These are phyloP conservation scores for Phytophthora cryptogea DNA, from an alignment of 352 stramenopile genomes.

Conservation along the genomic window DNA sequence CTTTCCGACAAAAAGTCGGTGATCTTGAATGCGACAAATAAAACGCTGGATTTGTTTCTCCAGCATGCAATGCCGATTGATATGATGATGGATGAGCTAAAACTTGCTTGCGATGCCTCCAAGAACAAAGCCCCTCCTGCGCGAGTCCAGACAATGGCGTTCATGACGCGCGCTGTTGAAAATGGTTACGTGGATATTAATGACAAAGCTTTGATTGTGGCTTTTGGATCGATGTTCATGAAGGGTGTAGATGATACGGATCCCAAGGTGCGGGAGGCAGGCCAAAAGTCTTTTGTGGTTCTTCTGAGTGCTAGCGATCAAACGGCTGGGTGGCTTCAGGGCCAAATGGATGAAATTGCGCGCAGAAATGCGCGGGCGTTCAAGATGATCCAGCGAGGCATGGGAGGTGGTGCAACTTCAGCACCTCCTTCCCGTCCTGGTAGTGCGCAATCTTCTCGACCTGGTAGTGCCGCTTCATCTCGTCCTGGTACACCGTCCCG, in stretches of 20 bases:
- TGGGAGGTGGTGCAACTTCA: slow-evolving; percentile 33
- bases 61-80: slow-evolving; percentile 86
- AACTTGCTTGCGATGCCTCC: slow-evolving; percentile 58
- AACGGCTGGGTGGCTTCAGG: slow-evolving; percentile 55
- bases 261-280: slow-evolving; percentile 79
- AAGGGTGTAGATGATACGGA: slow-evolving; percentile 77
- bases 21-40: slow-evolving; percentile 84
- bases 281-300: slow-evolving; percentile 62
- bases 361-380: slow-evolving; percentile 73
- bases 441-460: slow-evolving; percentile 37
- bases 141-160: slow-evolving; percentile 74
- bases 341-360: slow-evolving; percentile 64
- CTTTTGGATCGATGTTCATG: slow-evolving; percentile 67
- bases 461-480: slow-evolving; percentile 27
- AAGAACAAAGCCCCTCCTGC: slow-evolving; percentile 87
- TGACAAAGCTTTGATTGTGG: slow-evolving; percentile 67
- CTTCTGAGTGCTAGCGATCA: slow-evolving; percentile 63
- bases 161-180: slow-evolving; percentile 70
- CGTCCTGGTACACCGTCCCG: slow-evolving; percentile 34
- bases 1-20: slow-evolving; percentile 89
- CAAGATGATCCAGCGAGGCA: slow-evolving; percentile 65
- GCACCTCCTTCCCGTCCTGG: slow-evolving; percentile 37
- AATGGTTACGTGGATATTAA: slow-evolving; percentile 67
- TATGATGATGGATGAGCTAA: slow-evolving; percentile 89
- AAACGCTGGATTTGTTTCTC: slow-evolving; percentile 78